Percentiles rank a stretch among this genome's conserved stretches.
These are phyloP conservation scores for Pleoardoris graminearum DNA, from an alignment of 2,329 filamentous ascomycete species.

Conservation along the genomic window DNA sequence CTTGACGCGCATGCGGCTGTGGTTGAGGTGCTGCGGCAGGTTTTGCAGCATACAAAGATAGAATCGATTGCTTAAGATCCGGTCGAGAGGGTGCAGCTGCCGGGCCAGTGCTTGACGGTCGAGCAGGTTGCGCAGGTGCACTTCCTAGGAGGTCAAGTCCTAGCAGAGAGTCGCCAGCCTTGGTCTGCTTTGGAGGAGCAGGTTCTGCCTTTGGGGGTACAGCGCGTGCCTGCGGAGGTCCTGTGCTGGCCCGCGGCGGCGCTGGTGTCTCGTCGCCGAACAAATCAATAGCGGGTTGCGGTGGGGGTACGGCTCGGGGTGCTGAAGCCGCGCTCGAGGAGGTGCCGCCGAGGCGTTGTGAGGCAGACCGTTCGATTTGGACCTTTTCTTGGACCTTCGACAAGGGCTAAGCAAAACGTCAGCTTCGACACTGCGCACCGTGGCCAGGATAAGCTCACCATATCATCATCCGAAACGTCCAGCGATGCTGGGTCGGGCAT, in stretches of 20 bases:
- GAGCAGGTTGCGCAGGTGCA: conserved; percentile 67
- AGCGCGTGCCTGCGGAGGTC: conserved; percentile 61
- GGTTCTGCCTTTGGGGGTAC: conserved; percentile 68
- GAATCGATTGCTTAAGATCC: conserved; percentile 94
- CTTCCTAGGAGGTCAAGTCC: conserved; percentile 90
- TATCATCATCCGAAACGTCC: conserved; percentile 80
- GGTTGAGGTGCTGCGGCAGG: conserved; percentile 64
- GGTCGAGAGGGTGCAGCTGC: conserved; percentile 71
- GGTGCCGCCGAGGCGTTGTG: conserved; percentile 52
- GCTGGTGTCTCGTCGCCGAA: conserved; percentile 77
- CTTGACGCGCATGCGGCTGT: conserved; percentile 58
- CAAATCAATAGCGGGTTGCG: conserved; percentile 64
- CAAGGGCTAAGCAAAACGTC: conserved; percentile 55
- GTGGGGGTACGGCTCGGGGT: conserved; percentile 51
- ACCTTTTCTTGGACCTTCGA: conserved; percentile 71
- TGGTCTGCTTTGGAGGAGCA: conserved; percentile 63
- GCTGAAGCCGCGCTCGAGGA: conserved; percentile 30
- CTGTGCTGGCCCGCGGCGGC: conserved; percentile 71
- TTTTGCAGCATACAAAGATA: conserved; percentile 90
- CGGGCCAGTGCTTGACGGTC: conserved; percentile 75
- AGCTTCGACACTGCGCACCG: conserved; percentile 3
- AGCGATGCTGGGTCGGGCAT: conserved; percentile 91
- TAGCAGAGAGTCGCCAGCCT: conserved; percentile 80
- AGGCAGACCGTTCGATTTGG: conserved; percentile 65
- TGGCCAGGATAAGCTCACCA: conserved; percentile 59